These are phyloP conservation scores for Psidium friedrichsthalianum DNA, from an alignment of 345 rosid genomes.

Conservation along the genomic window DNA sequence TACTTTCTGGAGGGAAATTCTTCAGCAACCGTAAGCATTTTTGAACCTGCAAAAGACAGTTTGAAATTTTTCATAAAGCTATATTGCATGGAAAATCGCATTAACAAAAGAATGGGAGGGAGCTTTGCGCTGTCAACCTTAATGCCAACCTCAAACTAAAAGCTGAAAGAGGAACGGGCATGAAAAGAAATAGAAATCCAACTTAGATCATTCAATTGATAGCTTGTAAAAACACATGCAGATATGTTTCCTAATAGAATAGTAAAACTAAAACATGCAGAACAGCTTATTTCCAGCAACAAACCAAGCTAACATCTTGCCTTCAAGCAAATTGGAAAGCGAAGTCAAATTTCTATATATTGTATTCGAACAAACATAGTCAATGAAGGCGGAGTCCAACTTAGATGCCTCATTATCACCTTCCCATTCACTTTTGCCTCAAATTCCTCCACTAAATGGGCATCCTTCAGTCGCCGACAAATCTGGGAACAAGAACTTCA, in stretches of 20 bases:
- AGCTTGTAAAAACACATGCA: not conserved
- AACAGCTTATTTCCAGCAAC: not conserved
- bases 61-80: not conserved
- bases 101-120: not conserved
- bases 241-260: not conserved
- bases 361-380: not conserved
- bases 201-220: not conserved
- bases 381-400: not conserved
- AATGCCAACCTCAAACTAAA: not conserved
- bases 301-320: not conserved
- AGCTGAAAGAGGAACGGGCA: not conserved
- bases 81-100: not conserved
- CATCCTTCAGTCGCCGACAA: slow-evolving; percentile 68
- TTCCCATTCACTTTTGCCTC: slow-evolving; percentile 67
- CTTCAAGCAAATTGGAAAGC: not conserved
- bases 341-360: not conserved
- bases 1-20: not conserved
- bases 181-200: not conserved
- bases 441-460: slow-evolving; percentile 60
- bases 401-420: slow-evolving; percentile 22
- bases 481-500: slow-evolving; percentile 32
- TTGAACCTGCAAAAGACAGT: slow-evolving; percentile 3
- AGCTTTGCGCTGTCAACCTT: not conserved
- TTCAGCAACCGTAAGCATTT: slow-evolving; percentile 8
- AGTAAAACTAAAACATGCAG: not conserved